Conservation (phyloP, 2,329 filamentous ascomycete genomes). For the Fusarium sp. region DNA sequence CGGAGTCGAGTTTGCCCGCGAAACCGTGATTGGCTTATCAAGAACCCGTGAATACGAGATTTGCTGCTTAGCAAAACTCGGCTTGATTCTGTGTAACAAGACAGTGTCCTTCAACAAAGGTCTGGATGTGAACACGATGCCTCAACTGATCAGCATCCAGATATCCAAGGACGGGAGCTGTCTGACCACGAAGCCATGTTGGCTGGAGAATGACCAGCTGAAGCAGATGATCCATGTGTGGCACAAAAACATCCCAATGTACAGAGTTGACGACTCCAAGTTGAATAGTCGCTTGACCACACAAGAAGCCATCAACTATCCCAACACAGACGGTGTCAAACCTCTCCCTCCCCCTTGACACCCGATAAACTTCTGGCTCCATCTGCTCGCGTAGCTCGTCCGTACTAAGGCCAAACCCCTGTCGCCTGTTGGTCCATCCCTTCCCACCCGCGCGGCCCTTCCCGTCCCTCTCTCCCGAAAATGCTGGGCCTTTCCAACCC, state of each 20-base stretch:
- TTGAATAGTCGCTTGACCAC: not conserved
- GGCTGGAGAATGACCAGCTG: not conserved
- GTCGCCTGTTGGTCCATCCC: conserved; percentile 30
- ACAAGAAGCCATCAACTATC: not conserved
- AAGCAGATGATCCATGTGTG: not conserved
- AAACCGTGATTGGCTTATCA: not conserved
- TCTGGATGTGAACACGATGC: not conserved
- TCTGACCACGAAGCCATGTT: not conserved
- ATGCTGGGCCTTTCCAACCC: not conserved
- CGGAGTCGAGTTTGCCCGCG: not conserved
- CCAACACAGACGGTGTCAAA: not conserved
- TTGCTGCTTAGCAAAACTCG: not conserved
- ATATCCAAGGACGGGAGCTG: not conserved
- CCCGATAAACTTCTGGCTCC: not conserved
- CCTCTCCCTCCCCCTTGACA: not conserved
- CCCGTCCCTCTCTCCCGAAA: conserved; percentile 31
- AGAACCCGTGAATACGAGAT: not conserved
- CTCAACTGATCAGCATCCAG: not conserved
- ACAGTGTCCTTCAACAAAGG: not conserved
- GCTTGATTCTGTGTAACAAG: not conserved
- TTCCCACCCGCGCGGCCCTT: conserved; percentile 37
- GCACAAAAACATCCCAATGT: not conserved
- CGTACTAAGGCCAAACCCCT: conserved; percentile 19
- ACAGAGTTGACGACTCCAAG: not conserved
- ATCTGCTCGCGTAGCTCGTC: not conserved